Evolutionary conservation across 108 stramenopile genomes (phyloP), one percentile per base, ranked within the genome.

Genomic region (Conticribra guillardii): DNA sequence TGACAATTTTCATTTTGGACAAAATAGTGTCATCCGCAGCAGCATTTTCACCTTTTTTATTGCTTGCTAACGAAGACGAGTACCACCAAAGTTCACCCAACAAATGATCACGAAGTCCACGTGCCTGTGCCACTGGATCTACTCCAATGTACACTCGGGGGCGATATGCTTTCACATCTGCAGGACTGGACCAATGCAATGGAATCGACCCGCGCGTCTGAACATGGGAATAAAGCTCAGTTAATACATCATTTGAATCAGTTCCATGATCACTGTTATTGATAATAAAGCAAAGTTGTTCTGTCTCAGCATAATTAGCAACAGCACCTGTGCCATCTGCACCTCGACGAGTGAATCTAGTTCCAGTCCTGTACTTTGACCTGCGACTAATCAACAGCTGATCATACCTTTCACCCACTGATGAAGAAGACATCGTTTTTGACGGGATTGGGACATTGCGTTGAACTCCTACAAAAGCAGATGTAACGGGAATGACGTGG

Each of bases 291-390:
- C 82, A 63, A 33, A 96, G 72, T 85, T 97, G 97, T 72, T 98
- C 98, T n/a, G 96, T 97, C 83, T 98, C 98, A 11, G 88, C 97
- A 74, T 87, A 97, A 69, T 98, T 98, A 11, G 98, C 97, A 23
- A 93, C 95, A 37, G 87, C 79, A 5, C 98, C 98, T 3, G 75
- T 68, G n/a, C 73, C 87, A 83, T 98, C 97, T 18, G 92, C 84
- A 21, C 98, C 98, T 26, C 98, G 90, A 56, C 81, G 73, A 46
- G 91, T 97, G 74, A 97, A 98, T 44, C 98, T 87, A 19, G 96
- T 96, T 18, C 98, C 98, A 32, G 96, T 93, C n/a, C 97, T 83
- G 33, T 84, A 89, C 27, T 87, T 84, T 51, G 90, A 93, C 41
- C 98, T 80, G 8, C 98, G 72, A 53, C 92, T 92, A 24, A 98